Base-by-base conservation (phyloP, 176 grass and related monocot species). In the Phragmites australis region DNA sequence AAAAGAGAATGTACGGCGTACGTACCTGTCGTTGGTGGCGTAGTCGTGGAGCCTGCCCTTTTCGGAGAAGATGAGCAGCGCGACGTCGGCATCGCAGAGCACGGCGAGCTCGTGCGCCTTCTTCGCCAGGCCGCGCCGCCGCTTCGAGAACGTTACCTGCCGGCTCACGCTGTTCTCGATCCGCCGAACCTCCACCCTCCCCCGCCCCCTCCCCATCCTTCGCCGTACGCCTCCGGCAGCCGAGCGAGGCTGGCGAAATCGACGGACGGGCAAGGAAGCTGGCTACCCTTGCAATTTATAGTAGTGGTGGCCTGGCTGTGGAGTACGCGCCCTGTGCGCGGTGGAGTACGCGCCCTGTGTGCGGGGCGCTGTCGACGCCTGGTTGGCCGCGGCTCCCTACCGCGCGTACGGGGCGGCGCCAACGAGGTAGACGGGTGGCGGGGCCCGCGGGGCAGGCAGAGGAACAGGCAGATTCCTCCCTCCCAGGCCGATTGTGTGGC, bases 61-160 rank as follows among this genome's bases (percentile, higher is more conserved):
- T 49, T 70, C 34, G 77, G 91, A 93, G 91, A 93, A 93, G 85
- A 90, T 49, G 78, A 93, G 18, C 29, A 88, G 22, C 13, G 82
- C 92, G 57, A 94, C 82, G 62, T 91, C 86, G 52, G 65, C 88
- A 60, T 94, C 88, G 77, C 92, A 94, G 13, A 94, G 85, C 25
- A 94, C 88, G 41, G 83, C 86, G 57, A 94, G 87, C 82, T 94
- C 92, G 45, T 55, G 62, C 49, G 92, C 92, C 82, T 94, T 94
- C 85, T 91, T 94, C 6, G 88, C 72, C 56, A 94, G 83, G 18
- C 92, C 92, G 43, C 79, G 75, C 30, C 83, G 74, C 34, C 92
- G 88, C 92, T 94, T 94, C 1, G 88, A 94, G 80, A 94, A 94
- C 8, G 88, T 91, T 19, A 94, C 88, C 83, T 94, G 92, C 27